phyloP scores from a whole-genome alignment of 805 yeast genomes.

The Ogataea salicorniae region DNA sequence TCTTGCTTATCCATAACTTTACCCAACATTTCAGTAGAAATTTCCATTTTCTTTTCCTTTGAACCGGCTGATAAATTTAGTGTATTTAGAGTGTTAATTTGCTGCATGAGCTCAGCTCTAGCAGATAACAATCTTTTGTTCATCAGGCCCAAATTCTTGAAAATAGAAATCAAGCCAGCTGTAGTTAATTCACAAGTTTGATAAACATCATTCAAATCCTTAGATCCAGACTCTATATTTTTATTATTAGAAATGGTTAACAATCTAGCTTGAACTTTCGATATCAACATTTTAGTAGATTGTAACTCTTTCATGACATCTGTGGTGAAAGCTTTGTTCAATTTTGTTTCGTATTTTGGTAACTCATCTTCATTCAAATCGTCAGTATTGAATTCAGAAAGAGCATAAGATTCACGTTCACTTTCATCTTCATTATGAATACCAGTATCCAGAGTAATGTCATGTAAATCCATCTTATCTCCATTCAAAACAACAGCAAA shows the following conservation, averaged over 20 bases:
- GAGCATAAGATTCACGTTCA: not conserved
- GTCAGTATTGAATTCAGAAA: not conserved
- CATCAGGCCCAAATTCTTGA: slow-evolving; percentile 12
- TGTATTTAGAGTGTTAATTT: slow-evolving; percentile 17
- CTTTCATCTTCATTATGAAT: slow-evolving; percentile 1
- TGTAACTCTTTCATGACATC: slow-evolving; percentile 8
- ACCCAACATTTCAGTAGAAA: slow-evolving; percentile 29
- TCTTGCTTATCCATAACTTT: slow-evolving; percentile 28
- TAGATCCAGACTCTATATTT: slow-evolving; percentile 8
- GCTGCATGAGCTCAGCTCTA: slow-evolving; percentile 22
- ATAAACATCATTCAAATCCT: slow-evolving; percentile 14
- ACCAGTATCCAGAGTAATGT: slow-evolving; percentile 7
- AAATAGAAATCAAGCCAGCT: slow-evolving; percentile 15
- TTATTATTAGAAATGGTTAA: slow-evolving; percentile 1
- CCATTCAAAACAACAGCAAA: slow-evolving; percentile 12
- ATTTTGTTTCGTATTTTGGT: slow-evolving; percentile 5
- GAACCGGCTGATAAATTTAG: slow-evolving; percentile 12
- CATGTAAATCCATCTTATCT: slow-evolving; percentile 6
- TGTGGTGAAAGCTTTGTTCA: slow-evolving; percentile 1
- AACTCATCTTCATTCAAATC: not conserved
- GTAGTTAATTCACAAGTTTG: slow-evolving; percentile 12
- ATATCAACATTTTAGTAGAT: slow-evolving; percentile 3
- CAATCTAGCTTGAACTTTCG: slow-evolving; percentile 9
- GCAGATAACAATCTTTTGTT: slow-evolving; percentile 14
- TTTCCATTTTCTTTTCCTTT: slow-evolving; percentile 12